Percentiles rank a stretch among this genome's conserved stretches.
Conservation (phyloP, 2,329 filamentous ascomycete genomes). For the Verticillium nonalfalfae region DNA sequence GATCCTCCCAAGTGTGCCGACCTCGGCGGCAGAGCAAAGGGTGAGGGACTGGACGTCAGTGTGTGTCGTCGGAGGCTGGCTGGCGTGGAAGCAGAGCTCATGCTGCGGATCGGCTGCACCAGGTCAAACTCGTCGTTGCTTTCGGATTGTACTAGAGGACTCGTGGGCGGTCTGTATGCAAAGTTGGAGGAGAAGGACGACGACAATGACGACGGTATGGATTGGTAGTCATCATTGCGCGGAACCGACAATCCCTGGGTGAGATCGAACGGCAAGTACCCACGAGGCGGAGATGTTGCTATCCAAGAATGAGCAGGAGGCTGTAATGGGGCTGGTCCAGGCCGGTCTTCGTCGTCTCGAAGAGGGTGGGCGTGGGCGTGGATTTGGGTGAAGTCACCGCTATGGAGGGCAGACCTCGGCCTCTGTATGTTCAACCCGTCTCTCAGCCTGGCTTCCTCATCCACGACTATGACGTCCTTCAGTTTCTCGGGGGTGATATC, state of each 20-base stretch:
- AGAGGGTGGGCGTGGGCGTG: neutral
- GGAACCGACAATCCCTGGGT: slow-evolving; percentile 22
- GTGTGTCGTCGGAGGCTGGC: slow-evolving; percentile 59
- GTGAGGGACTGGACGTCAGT: slow-evolving; percentile 52
- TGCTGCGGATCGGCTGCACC: slow-evolving; percentile 43
- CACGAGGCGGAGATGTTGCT: slow-evolving; percentile 49
- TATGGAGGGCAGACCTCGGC: slow-evolving; percentile 70
- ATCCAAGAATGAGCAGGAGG: slow-evolving; percentile 34
- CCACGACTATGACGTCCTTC: slow-evolving; percentile 15
- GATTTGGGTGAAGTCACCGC: slow-evolving; percentile 55
- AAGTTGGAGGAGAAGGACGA: slow-evolving; percentile 76
- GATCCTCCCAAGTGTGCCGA: slow-evolving; percentile 12
- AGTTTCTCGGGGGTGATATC: slow-evolving; percentile 41
- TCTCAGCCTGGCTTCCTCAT: slow-evolving; percentile 36
- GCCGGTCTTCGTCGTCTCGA: neutral
- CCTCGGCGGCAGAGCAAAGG: slow-evolving; percentile 30
- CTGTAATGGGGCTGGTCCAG: slow-evolving; percentile 5
- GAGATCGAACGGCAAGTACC: slow-evolving; percentile 40
- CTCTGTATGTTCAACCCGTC: slow-evolving; percentile 66
- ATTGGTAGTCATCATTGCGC: slow-evolving; percentile 28
- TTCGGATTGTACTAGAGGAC: slow-evolving; percentile 81
- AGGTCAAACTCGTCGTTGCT: slow-evolving; percentile 75
- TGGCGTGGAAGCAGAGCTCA: slow-evolving; percentile 35
- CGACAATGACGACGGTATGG: slow-evolving; percentile 54
- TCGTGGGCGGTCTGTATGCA: slow-evolving; percentile 81